phyloP scores from a whole-genome alignment of 345 rosid species.

The Salix dunnii region DNA sequence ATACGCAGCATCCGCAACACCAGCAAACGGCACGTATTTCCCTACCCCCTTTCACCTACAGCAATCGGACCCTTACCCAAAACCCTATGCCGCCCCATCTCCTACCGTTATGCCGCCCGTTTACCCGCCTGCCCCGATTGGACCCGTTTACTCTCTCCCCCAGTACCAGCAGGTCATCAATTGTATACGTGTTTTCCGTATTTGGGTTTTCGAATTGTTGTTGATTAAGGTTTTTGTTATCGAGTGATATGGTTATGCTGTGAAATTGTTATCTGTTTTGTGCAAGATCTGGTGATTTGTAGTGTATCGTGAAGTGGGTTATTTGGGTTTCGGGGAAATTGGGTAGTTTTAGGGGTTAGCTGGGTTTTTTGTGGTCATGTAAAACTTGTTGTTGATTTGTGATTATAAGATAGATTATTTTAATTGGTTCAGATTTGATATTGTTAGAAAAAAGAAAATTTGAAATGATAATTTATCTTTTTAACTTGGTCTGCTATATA shows the following conservation, averaged over 20 bases:
- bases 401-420: too few relatives aligned
- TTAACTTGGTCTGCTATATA: neutral
- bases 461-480: neutral
- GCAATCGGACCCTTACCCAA: constrained; percentile 27
- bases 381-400: neutral
- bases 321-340: neutral
- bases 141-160: constrained; percentile 65
- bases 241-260: too few relatives aligned
- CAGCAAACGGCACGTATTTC: constrained; percentile 36
- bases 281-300: too few relatives aligned
- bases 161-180: constrained; percentile 74
- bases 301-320: neutral
- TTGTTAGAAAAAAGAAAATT: neutral
- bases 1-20: constrained; percentile 21
- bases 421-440: too few relatives aligned
- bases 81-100: constrained; percentile 34
- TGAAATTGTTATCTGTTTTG: neutral
- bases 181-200: neutral
- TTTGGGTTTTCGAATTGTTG: neutral
- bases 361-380: neutral
- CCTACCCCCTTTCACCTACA: constrained; percentile 47
- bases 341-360: neutral
- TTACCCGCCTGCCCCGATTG: constrained; percentile 41
- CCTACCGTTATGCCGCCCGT: constrained; percentile 19
- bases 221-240: neutral